Percentiles rank a stretch among this genome's conserved stretches.
Evolutionary conservation across 106 monocot genomes (phyloP).

Genomic region (Alisma plantagoaquatica): DNA sequence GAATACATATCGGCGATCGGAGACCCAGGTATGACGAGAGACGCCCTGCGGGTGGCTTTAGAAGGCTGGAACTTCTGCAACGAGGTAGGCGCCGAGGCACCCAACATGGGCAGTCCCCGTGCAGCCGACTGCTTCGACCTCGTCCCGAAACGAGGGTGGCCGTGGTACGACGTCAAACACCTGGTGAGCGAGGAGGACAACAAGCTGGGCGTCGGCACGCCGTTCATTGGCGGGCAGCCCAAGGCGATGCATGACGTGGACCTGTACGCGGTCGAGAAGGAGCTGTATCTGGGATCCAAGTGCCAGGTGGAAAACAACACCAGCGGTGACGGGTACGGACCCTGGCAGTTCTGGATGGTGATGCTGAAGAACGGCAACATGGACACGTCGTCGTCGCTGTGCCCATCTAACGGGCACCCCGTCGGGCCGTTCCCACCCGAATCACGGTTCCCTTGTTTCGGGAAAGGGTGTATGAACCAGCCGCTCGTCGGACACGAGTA

Average conservation of each 20-base stretch:
- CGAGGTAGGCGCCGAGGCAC: slow-evolving; percentile 73
- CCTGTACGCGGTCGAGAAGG: slow-evolving; percentile 57
- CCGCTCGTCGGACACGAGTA: slow-evolving; percentile 55
- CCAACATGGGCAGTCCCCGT: slow-evolving; percentile 78
- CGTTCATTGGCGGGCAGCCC: slow-evolving; percentile 10
- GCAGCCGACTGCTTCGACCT: slow-evolving; percentile 77
- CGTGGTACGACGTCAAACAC: slow-evolving; percentile 17
- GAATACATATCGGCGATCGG: slow-evolving; percentile 46
- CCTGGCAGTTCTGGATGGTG: slow-evolving; percentile 94
- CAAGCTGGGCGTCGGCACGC: slow-evolving; percentile 23
- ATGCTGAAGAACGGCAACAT: slow-evolving; percentile 93
- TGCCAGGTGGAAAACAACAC: slow-evolving; percentile 40
- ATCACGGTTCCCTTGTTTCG: slow-evolving; percentile 65
- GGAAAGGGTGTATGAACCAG: slow-evolving; percentile 85
- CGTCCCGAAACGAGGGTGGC: too few species aligned
- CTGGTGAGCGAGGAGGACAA: slow-evolving; percentile 42
- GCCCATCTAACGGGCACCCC: slow-evolving; percentile 47
- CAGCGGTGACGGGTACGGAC: slow-evolving; percentile 17
- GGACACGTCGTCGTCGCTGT: slow-evolving; percentile 51
- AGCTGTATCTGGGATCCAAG: slow-evolving; percentile 49
- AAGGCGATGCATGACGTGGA: slow-evolving; percentile 23
- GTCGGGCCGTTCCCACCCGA: slow-evolving; percentile 45
- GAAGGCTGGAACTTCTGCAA: slow-evolving; percentile 96
- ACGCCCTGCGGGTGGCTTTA: slow-evolving; percentile 65
- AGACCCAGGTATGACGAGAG: slow-evolving; percentile 79